Evolutionary conservation across 139 green algal genomes (phyloP).

Genomic region (Chlamydomonas sp.): DNA sequence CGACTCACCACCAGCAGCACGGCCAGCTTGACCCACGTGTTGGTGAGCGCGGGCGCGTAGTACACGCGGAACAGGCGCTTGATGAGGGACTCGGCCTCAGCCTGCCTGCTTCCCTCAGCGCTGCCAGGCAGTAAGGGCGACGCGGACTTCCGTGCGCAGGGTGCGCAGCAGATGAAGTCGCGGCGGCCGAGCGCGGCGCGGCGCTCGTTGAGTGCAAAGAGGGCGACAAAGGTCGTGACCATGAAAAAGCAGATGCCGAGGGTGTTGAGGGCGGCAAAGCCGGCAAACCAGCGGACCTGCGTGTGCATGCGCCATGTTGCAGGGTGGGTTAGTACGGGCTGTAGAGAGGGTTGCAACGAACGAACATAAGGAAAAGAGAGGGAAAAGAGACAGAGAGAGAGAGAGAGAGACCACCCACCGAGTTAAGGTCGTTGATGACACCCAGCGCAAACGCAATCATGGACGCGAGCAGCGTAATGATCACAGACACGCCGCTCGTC

Average conservation of each 20-base stretch:
- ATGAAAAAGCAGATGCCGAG: constrained; percentile 14
- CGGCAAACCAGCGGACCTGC: constrained; percentile 25
- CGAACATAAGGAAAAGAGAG: too few relatives aligned
- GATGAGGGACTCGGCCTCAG: too few relatives aligned
- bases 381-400: too few relatives aligned
- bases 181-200: constrained; percentile 19
- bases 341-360: too few relatives aligned
- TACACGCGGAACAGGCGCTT: too few relatives aligned
- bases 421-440: constrained; percentile 20
- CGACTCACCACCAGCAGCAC: constrained; percentile 22
- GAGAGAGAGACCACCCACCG: too few relatives aligned
- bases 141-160: too few relatives aligned
- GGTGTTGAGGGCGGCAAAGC: constrained; percentile 13
- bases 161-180: constrained; percentile 36
- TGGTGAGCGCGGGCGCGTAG: constrained; percentile 11
- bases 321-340: too few relatives aligned
- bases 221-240: constrained; percentile 28
- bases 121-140: too few relatives aligned
- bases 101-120: too few relatives aligned
- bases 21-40: constrained; percentile 20
- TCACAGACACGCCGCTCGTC: constrained; percentile 18
- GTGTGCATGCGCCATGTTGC: too few relatives aligned
- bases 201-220: constrained; percentile 33
- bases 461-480: constrained; percentile 22
- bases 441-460: constrained; percentile 32